Evolutionary conservation across 2,329 filamentous ascomycete species (phyloP), one percentile per base, ranked within the genome.

Genomic region (Hypoxylon sp.): DNA sequence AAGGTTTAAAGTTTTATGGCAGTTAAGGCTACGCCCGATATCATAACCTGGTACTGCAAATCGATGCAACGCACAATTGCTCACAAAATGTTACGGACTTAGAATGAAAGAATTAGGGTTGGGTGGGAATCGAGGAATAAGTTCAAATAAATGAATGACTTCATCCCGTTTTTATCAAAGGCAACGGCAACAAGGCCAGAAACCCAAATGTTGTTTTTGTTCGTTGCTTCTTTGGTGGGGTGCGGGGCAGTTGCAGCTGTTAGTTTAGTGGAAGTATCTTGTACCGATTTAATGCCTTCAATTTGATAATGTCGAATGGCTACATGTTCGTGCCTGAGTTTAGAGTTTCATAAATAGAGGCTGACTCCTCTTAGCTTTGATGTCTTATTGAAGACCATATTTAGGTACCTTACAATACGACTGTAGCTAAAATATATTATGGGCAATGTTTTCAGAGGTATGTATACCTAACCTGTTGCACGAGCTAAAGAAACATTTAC

Each of bases 91-190:
- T n/a, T n/a, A n/a, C n/a, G n/a, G n/a, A n/a, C n/a, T n/a, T n/a
- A n/a, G n/a, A n/a, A n/a, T n/a, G n/a, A n/a, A n/a, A n/a, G 19
- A 38, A 21, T 8, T 23, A 41, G 40, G 44, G 46, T 55, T 52
- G 38, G n/a, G n/a, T n/a, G n/a, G n/a, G n/a, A n/a, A n/a, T n/a
- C n/a, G n/a, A n/a, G n/a, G n/a, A n/a, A n/a, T n/a, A n/a, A n/a
- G n/a, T n/a, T n/a, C n/a, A n/a, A n/a, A n/a, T n/a, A n/a, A 25
- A 41, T 15, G 11, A 46, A 62, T 64, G 62, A 64, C 56, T 62
- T 62, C 59, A 64, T 62, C 57, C 47, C 51, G 42, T 3, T 38
- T 7, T 9, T 12, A 11, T 35, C 34, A 30, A n/a, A 44, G 26
- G 29, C 37, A 46, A 51, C 17, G 27, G 12, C 38, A 40, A 38